Percentiles rank a stretch among this genome's conserved stretches.
These are phyloP conservation scores for Mangifera indica DNA, from an alignment of 345 rosid species.

Conservation along the genomic window DNA sequence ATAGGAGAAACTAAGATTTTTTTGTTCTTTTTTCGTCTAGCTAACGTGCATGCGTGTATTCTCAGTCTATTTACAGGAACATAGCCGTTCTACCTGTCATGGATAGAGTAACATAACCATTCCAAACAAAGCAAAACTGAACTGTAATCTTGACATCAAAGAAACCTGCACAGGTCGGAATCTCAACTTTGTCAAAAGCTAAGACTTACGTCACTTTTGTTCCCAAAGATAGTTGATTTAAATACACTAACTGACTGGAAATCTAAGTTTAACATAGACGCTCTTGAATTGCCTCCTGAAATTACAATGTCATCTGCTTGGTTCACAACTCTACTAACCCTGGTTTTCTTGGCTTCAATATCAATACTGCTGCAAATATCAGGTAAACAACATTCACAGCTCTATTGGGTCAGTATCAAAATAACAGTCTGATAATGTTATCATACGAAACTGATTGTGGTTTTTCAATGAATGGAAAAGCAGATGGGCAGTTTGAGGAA, in stretches of 20 bases:
- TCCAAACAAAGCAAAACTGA: background rate
- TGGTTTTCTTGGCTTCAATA: constrained; percentile 12
- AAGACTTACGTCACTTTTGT: background rate
- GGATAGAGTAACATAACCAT: background rate
- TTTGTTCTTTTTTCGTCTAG: too few relatives aligned
- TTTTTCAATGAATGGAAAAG: background rate
- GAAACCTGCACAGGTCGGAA: constrained; percentile 23
- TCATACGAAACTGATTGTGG: too few relatives aligned
- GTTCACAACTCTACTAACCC: constrained; percentile 16
- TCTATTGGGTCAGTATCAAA: background rate
- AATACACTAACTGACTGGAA: background rate
- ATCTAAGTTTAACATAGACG: background rate
- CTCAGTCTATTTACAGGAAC: too few relatives aligned
- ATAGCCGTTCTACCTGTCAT: too few relatives aligned
- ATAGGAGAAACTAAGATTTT: too few relatives aligned
- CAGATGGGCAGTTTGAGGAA: constrained; percentile 46
- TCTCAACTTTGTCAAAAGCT: constrained; percentile 40
- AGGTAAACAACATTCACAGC: constrained; percentile 21
- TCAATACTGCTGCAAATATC: constrained; percentile 20
- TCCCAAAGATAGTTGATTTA: background rate
- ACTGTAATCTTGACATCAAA: constrained; percentile 27
- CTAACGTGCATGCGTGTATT: too few relatives aligned
- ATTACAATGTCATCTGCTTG: constrained; percentile 27
- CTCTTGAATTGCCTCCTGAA: background rate
- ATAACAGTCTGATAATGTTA: too few relatives aligned